Conservation (phyloP, 805 yeast species). For the Kluyveromyces wickerhamii region DNA sequence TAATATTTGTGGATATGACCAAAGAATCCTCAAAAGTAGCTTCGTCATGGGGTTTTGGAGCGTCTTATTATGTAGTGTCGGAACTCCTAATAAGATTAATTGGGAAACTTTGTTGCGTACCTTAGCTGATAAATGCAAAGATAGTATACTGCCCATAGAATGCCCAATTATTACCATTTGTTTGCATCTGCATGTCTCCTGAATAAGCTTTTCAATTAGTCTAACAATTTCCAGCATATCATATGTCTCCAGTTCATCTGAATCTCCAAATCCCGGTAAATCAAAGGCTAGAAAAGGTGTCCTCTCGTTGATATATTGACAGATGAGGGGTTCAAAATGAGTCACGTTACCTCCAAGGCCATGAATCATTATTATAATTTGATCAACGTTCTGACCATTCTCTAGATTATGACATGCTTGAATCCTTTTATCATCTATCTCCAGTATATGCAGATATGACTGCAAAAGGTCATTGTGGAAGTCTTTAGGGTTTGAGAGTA, state of each 20-base stretch:
- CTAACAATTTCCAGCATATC: conserved; percentile 13
- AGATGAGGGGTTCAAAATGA: conserved; percentile 69
- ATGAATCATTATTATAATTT: conserved; percentile 45
- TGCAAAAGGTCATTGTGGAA: conserved; percentile 19
- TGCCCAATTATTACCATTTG: conserved; percentile 48
- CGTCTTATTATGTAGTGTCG: conserved; percentile 25
- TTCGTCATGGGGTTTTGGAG: conserved; percentile 6
- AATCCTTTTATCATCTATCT: conserved; percentile 8
- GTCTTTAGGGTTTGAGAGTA: conserved; percentile 13
- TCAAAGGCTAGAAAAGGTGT: conserved; percentile 65
- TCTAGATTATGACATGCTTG: conserved; percentile 21
- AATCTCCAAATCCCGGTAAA: conserved; percentile 81
- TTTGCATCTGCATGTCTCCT: conserved; percentile 6
- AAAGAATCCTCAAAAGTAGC: conserved; percentile 9
- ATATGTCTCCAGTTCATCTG: conserved; percentile 17
- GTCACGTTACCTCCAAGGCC: conserved; percentile 88
- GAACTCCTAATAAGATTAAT: conserved; percentile 43
- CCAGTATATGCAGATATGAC: conserved; percentile 11
- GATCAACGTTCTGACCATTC: conserved; percentile 19
- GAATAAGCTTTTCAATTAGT: conserved; percentile 10
- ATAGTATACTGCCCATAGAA: conserved; percentile 62
- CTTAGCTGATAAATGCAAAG: conserved; percentile 36
- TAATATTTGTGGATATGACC: conserved; percentile 19
- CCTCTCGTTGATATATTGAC: conserved; percentile 50
- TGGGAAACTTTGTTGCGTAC: conserved; percentile 16